Percentiles rank a stretch among this genome's conserved stretches.
phyloP scores from a whole-genome alignment of 2,329 filamentous ascomycete species.

The Cadophora sp. region DNA sequence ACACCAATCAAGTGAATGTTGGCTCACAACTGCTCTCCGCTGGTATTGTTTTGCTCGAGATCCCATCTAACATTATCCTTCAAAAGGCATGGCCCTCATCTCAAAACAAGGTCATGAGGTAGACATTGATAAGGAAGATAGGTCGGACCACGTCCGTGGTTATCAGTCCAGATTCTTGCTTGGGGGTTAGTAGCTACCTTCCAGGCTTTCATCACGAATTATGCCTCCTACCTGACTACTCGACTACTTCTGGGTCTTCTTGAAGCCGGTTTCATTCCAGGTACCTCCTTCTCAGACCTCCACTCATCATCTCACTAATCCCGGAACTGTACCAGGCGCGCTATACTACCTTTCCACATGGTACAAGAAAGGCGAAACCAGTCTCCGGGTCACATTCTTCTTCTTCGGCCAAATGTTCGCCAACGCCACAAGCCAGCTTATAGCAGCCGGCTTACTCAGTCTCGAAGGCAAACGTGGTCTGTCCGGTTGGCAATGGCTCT shows the following conservation, averaged over 20 bases:
- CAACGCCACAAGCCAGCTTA: slow-evolving; percentile 12
- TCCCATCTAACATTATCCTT: slow-evolving; percentile 14
- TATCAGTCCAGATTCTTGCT: slow-evolving; percentile 18
- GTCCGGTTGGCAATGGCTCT: slow-evolving; percentile 14
- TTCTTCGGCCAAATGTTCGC: slow-evolving; percentile 16
- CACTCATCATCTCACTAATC: not conserved
- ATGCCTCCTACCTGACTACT: slow-evolving; percentile 6
- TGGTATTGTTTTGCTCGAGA: slow-evolving; percentile 8
- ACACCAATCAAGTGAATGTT: slow-evolving; percentile 15
- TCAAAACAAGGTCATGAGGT: not conserved
- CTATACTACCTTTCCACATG: slow-evolving; percentile 15
- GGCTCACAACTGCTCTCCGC: not conserved
- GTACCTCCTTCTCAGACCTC: not conserved
- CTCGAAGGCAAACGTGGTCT: slow-evolving; percentile 9
- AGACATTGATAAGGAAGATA: not conserved
- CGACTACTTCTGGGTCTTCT: slow-evolving; percentile 15
- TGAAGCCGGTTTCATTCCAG: slow-evolving; percentile 15
- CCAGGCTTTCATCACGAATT: slow-evolving; percentile 18
- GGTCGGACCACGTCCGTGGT: slow-evolving; percentile 15
- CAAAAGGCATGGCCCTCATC: not conserved
- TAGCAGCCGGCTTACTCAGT: slow-evolving; percentile 5
- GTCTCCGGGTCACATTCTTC: slow-evolving; percentile 16
- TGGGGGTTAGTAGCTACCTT: slow-evolving; percentile 17
- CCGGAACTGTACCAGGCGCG: not conserved
- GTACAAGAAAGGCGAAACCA: slow-evolving; percentile 18